phyloP scores from a whole-genome alignment of 164 flowering plant genomes.

The Annona squamosa region DNA sequence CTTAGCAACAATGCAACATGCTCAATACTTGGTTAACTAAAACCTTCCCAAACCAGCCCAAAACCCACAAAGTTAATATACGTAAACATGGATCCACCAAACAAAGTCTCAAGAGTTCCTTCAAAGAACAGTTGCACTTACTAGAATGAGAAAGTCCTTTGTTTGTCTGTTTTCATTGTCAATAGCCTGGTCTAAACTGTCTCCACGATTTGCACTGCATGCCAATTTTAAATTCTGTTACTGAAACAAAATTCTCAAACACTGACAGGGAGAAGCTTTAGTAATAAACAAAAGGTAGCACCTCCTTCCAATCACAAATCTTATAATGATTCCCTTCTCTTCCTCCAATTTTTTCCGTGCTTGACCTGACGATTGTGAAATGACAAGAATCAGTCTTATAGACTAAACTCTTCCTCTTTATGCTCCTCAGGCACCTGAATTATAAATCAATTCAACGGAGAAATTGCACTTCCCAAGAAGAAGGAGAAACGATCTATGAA shows the following conservation, averaged over 20 bases:
- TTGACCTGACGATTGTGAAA: neutral
- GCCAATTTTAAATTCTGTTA: conserved; percentile 9
- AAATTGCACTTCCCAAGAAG: neutral
- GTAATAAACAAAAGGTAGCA: conserved; percentile 6
- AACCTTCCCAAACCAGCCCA: neutral
- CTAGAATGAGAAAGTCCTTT: conserved; percentile 78
- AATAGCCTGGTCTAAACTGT: conserved; percentile 63
- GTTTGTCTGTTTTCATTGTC: conserved; percentile 58
- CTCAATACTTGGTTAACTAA: neutral
- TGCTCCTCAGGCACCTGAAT: too few relatives aligned
- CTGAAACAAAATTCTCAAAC: conserved; percentile 1
- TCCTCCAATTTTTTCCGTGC: conserved; percentile 60
- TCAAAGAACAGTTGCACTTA: conserved; percentile 25
- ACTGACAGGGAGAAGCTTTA: neutral
- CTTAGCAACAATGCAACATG: neutral
- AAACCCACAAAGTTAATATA: neutral
- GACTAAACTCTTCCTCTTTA: neutral
- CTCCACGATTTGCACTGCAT: conserved; percentile 75
- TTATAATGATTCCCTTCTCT: conserved; percentile 65
- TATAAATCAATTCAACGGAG: neutral
- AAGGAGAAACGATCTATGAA: neutral
- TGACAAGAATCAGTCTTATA: neutral
- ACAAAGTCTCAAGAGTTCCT: neutral
- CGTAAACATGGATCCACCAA: neutral
- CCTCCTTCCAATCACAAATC: conserved; percentile 97